A percentile compares a stretch with the other conserved stretches of the same genome.
Evolutionary conservation across 108 stramenopile genomes (phyloP).

Genomic region (Pseudonitzschia delicatissima): DNA sequence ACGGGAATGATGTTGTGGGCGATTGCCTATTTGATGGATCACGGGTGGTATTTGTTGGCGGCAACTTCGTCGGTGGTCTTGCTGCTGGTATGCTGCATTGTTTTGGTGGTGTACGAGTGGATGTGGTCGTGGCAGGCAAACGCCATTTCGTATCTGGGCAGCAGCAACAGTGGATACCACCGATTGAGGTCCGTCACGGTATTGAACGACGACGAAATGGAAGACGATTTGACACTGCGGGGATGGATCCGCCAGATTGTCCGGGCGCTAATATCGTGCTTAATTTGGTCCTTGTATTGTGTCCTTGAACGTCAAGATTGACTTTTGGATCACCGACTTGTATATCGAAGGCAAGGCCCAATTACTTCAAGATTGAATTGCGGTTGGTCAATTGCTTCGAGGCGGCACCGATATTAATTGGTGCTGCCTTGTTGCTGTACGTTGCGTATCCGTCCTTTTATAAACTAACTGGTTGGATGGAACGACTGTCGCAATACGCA

Average conservation of each 20-base stretch:
- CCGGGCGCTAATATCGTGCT: background rate
- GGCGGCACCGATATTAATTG: constrained; percentile 13
- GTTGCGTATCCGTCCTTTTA: constrained; percentile 4
- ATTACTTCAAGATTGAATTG: constrained; percentile 10
- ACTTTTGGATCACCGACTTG: constrained; percentile 17
- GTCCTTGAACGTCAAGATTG: constrained; percentile 3
- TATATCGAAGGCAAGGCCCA: constrained; percentile 7
- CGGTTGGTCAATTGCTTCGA: constrained; percentile 17
- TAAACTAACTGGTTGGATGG: too few species aligned
- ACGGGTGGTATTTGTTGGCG: constrained; percentile 22
- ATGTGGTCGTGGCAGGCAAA: constrained; percentile 28
- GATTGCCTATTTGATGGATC: constrained; percentile 19
- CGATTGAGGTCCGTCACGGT: constrained; percentile 13
- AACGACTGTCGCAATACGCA: background rate
- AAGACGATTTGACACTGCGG: constrained; percentile 7
- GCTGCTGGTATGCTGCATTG: background rate
- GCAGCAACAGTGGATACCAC: background rate
- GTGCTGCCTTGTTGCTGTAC: constrained; percentile 9
- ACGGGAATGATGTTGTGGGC: constrained; percentile 10
- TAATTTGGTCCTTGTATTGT: constrained; percentile 22
- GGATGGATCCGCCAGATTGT: constrained; percentile 12
- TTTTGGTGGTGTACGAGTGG: constrained; percentile 20
- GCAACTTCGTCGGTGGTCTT: constrained; percentile 11
- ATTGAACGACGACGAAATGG: constrained; percentile 13
- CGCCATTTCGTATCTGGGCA: background rate